phyloP scores from a whole-genome alignment of 176 grass and related monocot genomes.

The bread wheat (Triticum aestivum) region DNA sequence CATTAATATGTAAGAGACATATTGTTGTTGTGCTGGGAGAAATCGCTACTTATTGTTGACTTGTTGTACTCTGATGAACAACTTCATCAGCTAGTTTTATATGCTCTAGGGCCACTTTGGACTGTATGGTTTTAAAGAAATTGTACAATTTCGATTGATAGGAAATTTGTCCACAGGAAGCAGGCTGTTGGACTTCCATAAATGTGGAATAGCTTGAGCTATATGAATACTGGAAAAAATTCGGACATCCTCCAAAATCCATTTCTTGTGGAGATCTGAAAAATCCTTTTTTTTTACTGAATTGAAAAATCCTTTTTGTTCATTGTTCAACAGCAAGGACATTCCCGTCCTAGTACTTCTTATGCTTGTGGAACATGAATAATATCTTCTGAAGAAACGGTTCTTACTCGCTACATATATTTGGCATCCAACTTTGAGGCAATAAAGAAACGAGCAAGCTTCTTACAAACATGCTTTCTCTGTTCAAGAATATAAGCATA shows the following conservation, averaged over 20 bases:
- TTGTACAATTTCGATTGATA: not conserved
- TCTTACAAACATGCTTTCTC: too few species aligned
- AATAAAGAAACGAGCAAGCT: too few species aligned
- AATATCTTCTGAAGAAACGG: not conserved
- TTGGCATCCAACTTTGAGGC: too few species aligned
- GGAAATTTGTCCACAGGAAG: not conserved
- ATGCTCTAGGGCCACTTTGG: not conserved
- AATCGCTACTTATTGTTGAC: not conserved
- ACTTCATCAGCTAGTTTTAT: not conserved
- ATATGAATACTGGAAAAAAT: not conserved
- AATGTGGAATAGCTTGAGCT: not conserved
- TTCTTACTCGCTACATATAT: not conserved
- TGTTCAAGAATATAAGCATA: too few species aligned
- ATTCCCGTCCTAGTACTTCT: not conserved
- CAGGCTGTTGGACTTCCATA: not conserved
- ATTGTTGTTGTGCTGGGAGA: not conserved
- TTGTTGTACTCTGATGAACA: not conserved
- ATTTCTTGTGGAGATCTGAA: not conserved
- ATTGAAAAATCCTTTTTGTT: not conserved
- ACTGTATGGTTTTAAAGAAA: not conserved
- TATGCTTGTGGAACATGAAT: not conserved
- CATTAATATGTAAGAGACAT: not conserved
- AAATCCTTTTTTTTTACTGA: not conserved
- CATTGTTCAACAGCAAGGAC: not conserved
- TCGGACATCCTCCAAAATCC: not conserved